Conservation (phyloP, 106 monocot genomes). For the Phalaenopsis aphrodite region DNA sequence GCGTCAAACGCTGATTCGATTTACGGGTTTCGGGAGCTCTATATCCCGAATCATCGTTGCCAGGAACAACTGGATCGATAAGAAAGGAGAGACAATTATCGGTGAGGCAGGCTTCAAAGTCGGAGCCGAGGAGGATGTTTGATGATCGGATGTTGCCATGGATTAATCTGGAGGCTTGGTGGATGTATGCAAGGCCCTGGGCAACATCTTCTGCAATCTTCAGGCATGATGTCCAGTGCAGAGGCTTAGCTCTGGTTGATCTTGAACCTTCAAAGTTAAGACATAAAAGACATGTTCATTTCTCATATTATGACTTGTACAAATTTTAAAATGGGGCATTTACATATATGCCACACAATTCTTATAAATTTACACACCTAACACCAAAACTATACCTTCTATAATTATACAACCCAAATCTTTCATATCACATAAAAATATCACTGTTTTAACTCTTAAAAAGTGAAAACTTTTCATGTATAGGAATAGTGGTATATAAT, state of each 20-base stretch:
- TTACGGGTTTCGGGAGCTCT: conserved; percentile 65
- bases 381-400: too few species aligned
- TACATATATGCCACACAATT: too few species aligned
- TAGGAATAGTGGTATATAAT: too few species aligned
- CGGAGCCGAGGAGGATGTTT: conserved; percentile 81
- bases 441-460: too few species aligned
- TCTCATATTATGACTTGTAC: background rate
- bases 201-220: conserved; percentile 91
- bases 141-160: conserved; percentile 84
- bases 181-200: conserved; percentile 86
- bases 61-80: conserved; percentile 30
- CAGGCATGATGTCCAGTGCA: conserved; percentile 93
- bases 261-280: conserved; percentile 46
- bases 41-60: conserved; percentile 36
- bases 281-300: background rate
- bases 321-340: too few species aligned
- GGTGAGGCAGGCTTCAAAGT: conserved; percentile 86
- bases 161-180: conserved; percentile 78
- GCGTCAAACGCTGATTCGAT: conserved; percentile 38
- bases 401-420: too few species aligned
- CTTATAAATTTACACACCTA: too few species aligned
- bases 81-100: conserved; percentile 72
- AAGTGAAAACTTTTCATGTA: too few species aligned
- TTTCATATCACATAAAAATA: too few species aligned
- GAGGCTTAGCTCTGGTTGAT: conserved; percentile 64